Conservation (phyloP, 192 early-diverging fungal species). For the Paraglomus brasilianum region DNA sequence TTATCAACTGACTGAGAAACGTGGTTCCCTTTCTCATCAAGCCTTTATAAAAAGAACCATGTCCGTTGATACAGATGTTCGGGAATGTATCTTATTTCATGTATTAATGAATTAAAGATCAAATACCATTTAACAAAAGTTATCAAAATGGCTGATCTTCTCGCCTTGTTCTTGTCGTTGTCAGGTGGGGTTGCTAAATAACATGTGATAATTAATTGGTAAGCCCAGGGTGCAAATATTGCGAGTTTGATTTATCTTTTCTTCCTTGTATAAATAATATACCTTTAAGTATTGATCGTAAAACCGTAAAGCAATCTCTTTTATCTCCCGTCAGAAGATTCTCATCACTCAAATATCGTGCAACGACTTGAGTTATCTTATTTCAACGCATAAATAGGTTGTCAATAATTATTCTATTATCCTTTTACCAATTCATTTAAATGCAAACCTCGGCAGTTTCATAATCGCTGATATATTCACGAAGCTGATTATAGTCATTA, state of each 20-base stretch:
- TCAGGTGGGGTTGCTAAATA: background rate
- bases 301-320: background rate
- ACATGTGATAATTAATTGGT: background rate
- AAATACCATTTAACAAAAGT: background rate
- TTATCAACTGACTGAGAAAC: slow-evolving; percentile 16
- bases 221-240: background rate
- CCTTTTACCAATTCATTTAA: too few species aligned
- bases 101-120: background rate
- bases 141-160: background rate
- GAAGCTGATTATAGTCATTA: too few species aligned
- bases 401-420: too few species aligned
- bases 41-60: background rate
- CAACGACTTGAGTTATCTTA: too few species aligned
- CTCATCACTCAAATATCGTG: background rate
- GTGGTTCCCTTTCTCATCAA: slow-evolving; percentile 21
- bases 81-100: background rate
- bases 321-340: background rate
- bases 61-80: background rate
- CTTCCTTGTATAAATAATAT: background rate
- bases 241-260: background rate
- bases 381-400: too few species aligned
- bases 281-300: slow-evolving; percentile 1
- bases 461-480: too few species aligned
- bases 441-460: too few species aligned
- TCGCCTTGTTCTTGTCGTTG: background rate